These are phyloP conservation scores for Sugiyamaella xylanicola DNA, from an alignment of 1,139 yeast genomes.

Conservation along the genomic window DNA sequence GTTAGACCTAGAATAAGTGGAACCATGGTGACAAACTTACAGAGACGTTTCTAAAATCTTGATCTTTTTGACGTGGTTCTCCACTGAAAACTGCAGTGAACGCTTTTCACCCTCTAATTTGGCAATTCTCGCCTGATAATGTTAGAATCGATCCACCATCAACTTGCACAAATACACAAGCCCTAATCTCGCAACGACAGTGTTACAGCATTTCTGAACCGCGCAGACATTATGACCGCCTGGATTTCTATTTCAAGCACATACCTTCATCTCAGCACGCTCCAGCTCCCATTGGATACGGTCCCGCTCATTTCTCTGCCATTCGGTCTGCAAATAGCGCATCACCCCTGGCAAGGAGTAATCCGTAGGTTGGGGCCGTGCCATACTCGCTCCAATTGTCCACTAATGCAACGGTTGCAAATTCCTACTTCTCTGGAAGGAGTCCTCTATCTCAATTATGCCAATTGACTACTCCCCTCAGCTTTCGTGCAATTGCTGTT, in stretches of 20 bases:
- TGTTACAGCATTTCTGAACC: too few relatives aligned
- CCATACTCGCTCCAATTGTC: slow-evolving; percentile 1
- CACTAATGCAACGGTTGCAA: background rate
- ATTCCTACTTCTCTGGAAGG: background rate
- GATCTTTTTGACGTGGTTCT: slow-evolving; percentile 37
- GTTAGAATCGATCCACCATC: too few relatives aligned
- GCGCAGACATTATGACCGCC: too few relatives aligned
- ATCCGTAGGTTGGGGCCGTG: slow-evolving; percentile 18
- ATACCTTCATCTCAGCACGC: slow-evolving; percentile 53
- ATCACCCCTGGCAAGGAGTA: slow-evolving; percentile 46
- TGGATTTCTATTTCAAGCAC: too few relatives aligned
- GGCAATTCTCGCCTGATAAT: slow-evolving; percentile 45
- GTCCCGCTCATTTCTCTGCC: slow-evolving; percentile 58
- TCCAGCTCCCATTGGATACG: slow-evolving; percentile 59
- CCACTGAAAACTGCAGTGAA: slow-evolving; percentile 38
- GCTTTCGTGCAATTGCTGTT: background rate
- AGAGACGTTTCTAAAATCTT: slow-evolving; percentile 34
- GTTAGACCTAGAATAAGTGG: background rate
- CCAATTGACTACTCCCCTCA: too few relatives aligned
- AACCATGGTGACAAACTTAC: slow-evolving; percentile 6
- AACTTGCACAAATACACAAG: too few relatives aligned
- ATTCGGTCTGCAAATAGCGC: slow-evolving; percentile 59
- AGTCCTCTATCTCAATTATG: background rate
- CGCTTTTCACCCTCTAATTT: slow-evolving; percentile 46
- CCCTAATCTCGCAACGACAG: too few relatives aligned